Conservation (phyloP, 2,329 filamentous ascomycete genomes). For the Paracoccidioides lutzii region DNA sequence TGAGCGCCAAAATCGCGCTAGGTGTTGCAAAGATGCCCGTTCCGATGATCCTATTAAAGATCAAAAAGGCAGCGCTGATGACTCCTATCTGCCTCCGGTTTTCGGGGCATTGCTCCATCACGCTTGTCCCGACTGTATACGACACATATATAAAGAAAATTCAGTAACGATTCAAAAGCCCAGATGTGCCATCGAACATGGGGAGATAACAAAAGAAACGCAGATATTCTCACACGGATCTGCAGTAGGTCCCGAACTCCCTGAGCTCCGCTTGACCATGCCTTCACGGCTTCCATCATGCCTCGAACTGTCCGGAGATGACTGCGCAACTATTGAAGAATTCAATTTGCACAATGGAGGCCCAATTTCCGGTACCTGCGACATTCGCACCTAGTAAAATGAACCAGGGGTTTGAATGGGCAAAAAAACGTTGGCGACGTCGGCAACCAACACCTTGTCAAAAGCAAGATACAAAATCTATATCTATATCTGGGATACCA, state of each 20-base stretch:
- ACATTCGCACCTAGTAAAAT: not conserved
- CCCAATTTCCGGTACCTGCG: not conserved
- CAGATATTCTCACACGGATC: not conserved
- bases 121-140: not conserved
- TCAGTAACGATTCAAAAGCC: not conserved
- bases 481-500: not conserved
- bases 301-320: not conserved
- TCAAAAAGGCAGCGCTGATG: conserved; percentile 33
- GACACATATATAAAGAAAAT: not conserved
- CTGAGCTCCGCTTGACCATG: not conserved
- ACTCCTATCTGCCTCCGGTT: conserved; percentile 29
- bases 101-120: conserved; percentile 23
- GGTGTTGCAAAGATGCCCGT: conserved; percentile 41
- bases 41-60: conserved; percentile 38
- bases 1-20: conserved; percentile 32
- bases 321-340: conserved; percentile 4
- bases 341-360: not conserved
- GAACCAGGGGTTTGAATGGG: not conserved
- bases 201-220: not conserved
- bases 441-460: not conserved
- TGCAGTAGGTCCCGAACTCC: not conserved
- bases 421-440: not conserved
- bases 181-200: not conserved
- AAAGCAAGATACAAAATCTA: not conserved
- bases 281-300: not conserved